Conservation (phyloP, 2,329 filamentous ascomycete species). For the Rutstroemia sp. region DNA sequence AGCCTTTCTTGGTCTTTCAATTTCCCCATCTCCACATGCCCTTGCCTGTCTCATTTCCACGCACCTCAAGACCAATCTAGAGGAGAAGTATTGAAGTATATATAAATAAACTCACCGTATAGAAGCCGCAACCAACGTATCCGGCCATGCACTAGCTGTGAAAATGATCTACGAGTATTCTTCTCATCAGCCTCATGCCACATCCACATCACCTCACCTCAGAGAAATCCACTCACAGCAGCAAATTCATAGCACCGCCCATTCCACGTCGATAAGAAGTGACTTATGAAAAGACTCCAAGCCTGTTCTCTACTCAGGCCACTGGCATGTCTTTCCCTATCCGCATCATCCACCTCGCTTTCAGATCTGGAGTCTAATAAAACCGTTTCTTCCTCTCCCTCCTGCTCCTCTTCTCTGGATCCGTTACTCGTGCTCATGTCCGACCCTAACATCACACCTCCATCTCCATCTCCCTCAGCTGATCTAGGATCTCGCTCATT, state of each 20-base stretch:
- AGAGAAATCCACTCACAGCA: conserved; percentile 16
- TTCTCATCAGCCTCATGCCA: conserved; percentile 28
- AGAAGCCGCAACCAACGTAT: conserved; percentile 35
- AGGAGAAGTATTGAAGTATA: neutral
- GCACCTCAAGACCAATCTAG: conserved; percentile 3
- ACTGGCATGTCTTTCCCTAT: neutral
- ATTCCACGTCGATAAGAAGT: conserved; percentile 51
- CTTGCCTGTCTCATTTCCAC: neutral
- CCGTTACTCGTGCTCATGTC: too few relatives aligned
- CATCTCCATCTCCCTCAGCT: neutral
- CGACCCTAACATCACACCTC: neutral
- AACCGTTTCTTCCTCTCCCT: too few relatives aligned
- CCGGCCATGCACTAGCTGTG: conserved; percentile 40
- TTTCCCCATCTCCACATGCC: too few relatives aligned
- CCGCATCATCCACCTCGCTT: neutral
- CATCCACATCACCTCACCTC: conserved; percentile 41
- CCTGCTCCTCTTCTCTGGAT: too few relatives aligned
- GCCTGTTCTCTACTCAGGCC: conserved; percentile 31
- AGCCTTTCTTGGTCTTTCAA: neutral
- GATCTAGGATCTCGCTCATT: neutral
- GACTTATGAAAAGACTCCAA: conserved; percentile 41
- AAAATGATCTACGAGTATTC: conserved; percentile 38
- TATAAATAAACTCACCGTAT: conserved; percentile 29
- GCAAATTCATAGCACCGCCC: conserved; percentile 38
- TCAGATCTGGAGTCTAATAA: neutral